Evolutionary conservation across 2,329 filamentous ascomycete species (phyloP), one percentile per base, ranked within the genome.

Genomic region (Colletotrichum orbiculare): DNA sequence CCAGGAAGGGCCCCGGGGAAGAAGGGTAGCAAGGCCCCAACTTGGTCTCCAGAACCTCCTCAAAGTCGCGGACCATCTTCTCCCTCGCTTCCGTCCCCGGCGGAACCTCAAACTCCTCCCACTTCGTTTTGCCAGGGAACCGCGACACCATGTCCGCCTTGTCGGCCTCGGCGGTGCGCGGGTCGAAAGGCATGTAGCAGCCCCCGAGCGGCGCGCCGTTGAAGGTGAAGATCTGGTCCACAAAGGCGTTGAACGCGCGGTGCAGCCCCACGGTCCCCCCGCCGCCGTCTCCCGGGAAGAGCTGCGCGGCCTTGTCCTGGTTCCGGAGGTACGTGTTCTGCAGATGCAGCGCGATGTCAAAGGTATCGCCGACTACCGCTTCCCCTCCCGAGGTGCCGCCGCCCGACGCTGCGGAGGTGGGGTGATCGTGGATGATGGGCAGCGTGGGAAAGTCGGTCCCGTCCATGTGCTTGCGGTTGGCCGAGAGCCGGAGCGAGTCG

Each of bases 331-430:
- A 88, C 0, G 72, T 78, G 1, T 80, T 74, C 33, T 90, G 82
- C 2, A 91, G 78, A 69, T 89, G 85, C 34, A 83, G 74, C 7
- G 88, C 89, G 65, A 91, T 91, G 56, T 90, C 88, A 70, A 89
- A 89, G 2, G 87, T 87, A 75, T 91, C 89, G 6, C 88, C 88
- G 3, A 90, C 60, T 0, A 78, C 54, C 10, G 42, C 35, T 6
- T 33, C 13, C 15, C 13, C 13, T 45, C 7, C 9, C 13, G 42
- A 45, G 5, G 42, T 11, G 13, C 39, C 9, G 13, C 39, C 9
- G 39, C 10, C 1, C 9, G 11, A 4, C 3, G 1, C 42, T 0
- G 74, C 64, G 6, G 70, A 71, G 0, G 80, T 83, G 15, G 70
- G 60, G 0, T 77, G 72, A 54, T 89, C 85, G 1, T 76, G 69